Evolutionary conservation across 768 basidiomycete species (phyloP).

Genomic region (Phanerochaete carnosa): DNA sequence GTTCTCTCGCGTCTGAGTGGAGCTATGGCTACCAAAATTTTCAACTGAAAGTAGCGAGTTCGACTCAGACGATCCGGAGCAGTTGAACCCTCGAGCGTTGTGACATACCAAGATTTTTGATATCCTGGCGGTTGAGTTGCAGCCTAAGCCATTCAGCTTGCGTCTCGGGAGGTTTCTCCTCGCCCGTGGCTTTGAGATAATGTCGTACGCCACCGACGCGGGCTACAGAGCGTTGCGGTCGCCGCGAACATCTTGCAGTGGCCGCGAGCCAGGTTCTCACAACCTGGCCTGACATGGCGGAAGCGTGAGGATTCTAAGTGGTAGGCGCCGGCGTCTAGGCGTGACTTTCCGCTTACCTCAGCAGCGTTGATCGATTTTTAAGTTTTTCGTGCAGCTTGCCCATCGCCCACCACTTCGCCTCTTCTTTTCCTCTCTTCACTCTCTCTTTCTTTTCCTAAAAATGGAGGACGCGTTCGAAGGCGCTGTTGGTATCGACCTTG

Average conservation of each 20-base stretch:
- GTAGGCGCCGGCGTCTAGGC: slow-evolving; percentile 28
- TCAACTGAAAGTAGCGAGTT: slow-evolving; percentile 41
- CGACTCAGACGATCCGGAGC: slow-evolving; percentile 9
- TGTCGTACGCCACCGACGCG: neutral
- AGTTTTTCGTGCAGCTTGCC: slow-evolving; percentile 31
- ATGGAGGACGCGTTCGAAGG: slow-evolving; percentile 95
- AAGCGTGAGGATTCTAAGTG: slow-evolving; percentile 3
- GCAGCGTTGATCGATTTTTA: slow-evolving; percentile 39
- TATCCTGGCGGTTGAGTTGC: slow-evolving; percentile 55
- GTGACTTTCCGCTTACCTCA: slow-evolving; percentile 49
- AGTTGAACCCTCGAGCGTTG: neutral
- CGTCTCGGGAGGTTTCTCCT: slow-evolving; percentile 36
- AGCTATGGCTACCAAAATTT: slow-evolving; percentile 69
- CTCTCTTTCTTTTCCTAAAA: slow-evolving; percentile 42
- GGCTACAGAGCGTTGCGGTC: neutral
- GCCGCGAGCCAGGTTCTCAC: slow-evolving; percentile 13
- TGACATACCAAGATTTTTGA: slow-evolving; percentile 50
- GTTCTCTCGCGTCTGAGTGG: slow-evolving; percentile 63
- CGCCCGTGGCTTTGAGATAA: slow-evolving; percentile 7
- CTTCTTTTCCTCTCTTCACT: slow-evolving; percentile 27
- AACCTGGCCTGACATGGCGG: slow-evolving; percentile 22
- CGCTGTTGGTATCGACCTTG: slow-evolving; percentile 95
- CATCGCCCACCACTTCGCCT: slow-evolving; percentile 17
- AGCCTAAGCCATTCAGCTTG: slow-evolving; percentile 63
- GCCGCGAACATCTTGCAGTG: slow-evolving; percentile 17